phyloP scores from a whole-genome alignment of 2,329 filamentous ascomycete genomes.

The Peltaster fructicola region DNA sequence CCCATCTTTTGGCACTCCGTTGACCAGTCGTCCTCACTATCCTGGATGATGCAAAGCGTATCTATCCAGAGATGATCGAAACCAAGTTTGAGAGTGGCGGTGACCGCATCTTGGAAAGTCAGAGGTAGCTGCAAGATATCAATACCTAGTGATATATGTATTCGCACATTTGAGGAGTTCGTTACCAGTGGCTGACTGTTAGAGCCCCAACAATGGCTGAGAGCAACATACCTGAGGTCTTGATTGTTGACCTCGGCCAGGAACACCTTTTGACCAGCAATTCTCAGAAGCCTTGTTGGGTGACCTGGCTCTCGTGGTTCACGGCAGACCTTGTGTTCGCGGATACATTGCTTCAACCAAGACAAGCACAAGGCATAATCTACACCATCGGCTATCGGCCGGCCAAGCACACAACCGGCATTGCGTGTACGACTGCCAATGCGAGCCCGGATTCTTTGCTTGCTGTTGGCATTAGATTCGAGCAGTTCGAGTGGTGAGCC shows the following conservation, averaged over 20 bases:
- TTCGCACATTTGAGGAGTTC: no score
- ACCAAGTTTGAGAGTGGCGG: slow-evolving; percentile 1
- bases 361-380: slow-evolving; percentile 3
- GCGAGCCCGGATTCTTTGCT: no score
- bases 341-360: no score
- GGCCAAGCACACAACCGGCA: neutral
- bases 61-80: slow-evolving; percentile 7
- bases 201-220: slow-evolving; percentile 1
- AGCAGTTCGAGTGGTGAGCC: no score
- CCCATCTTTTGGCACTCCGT: no score
- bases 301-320: neutral
- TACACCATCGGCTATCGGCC: slow-evolving; percentile 4
- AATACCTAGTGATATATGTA: no score
- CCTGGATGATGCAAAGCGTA: slow-evolving; percentile 7
- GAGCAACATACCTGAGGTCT: slow-evolving; percentile 2
- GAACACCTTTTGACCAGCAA: neutral
- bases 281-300: neutral
- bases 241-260: slow-evolving; percentile 1
- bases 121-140: no score
- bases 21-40: slow-evolving; percentile 5
- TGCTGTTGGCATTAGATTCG: no score
- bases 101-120: slow-evolving; percentile 4
- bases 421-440: no score
- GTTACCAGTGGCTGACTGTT: no score
- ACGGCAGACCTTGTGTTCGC: neutral